These are phyloP conservation scores for Lagenaria siceraria DNA, from an alignment of 306 rosid genomes.

Conservation along the genomic window DNA sequence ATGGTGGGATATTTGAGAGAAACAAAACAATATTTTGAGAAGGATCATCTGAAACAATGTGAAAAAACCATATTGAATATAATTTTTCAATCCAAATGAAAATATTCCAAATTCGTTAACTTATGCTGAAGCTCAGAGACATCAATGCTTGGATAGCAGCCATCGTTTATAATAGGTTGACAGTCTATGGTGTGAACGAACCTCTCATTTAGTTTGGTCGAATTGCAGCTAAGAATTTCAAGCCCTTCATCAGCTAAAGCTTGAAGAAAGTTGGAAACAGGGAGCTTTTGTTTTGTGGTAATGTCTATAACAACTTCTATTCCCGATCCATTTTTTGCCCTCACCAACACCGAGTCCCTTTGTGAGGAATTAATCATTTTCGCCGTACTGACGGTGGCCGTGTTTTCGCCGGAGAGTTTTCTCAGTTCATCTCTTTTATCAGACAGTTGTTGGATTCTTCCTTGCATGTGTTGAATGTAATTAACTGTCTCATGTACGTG, in stretches of 20 bases:
- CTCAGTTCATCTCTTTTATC: constrained; percentile 21
- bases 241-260: constrained; percentile 23
- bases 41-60: no score
- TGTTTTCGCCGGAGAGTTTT: not conserved
- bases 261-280: constrained; percentile 21
- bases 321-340: not conserved
- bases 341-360: not conserved
- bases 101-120: not conserved
- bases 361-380: not conserved
- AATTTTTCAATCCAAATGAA: not conserved
- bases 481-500: constrained; percentile 24
- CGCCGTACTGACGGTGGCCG: not conserved
- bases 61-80: no score
- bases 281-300: constrained; percentile 13
- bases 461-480: constrained; percentile 22
- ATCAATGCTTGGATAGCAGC: not conserved
- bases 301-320: constrained; percentile 26
- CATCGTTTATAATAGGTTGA: not conserved
- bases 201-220: not conserved
- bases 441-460: constrained; percentile 12
- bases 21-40: no score
- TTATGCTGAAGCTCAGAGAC: not conserved
- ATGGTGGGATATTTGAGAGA: no score
- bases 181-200: not conserved
- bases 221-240: constrained; percentile 12